Base-by-base conservation (phyloP, 441 rosid species). In the Erysimum pusillum region DNA sequence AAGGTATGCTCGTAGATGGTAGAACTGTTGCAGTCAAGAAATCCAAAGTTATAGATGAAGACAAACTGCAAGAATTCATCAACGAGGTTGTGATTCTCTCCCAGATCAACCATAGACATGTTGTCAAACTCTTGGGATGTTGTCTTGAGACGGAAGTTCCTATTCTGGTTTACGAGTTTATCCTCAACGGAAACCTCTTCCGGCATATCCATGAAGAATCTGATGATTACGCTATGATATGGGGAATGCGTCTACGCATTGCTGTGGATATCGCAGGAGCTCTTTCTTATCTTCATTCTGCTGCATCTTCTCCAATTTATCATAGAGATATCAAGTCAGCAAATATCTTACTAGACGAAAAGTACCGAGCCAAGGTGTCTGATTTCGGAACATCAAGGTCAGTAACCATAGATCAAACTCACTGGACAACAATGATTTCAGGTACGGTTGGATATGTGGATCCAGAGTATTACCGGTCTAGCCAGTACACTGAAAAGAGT, bases 1-100 rank as follows among this genome's bases (percentile, higher is more conserved):
- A 80, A 69, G 93, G 93, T 7, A 85, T 83, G 82, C 88, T 91
- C 62, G 75, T 70, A 8, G 91, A 87, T 77, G 92, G 96, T 57
- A 87, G 87, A 41, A 73, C 69, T 3, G 91, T 92, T 45, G 96
- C 96, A 17, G 85, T 92, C 4, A 92, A 89, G 76, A 83, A 76
- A 11, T 92, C 97, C 6, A 92, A 89, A 85, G 88, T 85, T 18
- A 85, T 92, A 7, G 89, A 87, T 80, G 75, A 85, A 71, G 91
- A 87, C 76, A 88, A 93, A 73, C 82, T 88, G 4, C 70, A 73
- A 63, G 77, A 73, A 54, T 73, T 73, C 63, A 91, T 92, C 41
- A 92, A 92, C 44, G 97, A 92, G 80, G 90, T 92, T 1, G 88
- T 89, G 41, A 92, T 92, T 31, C 90, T 92, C 20, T 89, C 93